Conservation (phyloP, 768 basidiomycete genomes). For the Cyclocybe aegerita region DNA sequence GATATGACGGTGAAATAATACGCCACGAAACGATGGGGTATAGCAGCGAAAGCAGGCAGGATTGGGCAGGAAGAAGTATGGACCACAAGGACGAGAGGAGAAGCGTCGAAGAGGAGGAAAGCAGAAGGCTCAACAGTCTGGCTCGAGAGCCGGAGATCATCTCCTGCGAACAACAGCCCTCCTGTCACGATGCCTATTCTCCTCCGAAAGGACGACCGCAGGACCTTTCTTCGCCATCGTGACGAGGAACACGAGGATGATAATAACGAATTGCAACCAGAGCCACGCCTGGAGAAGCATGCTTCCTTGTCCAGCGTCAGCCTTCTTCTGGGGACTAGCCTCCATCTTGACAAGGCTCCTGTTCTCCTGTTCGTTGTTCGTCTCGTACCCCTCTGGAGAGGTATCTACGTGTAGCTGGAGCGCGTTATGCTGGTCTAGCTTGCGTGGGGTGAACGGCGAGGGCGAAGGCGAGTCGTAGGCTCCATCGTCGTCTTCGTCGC, state of each 20-base stretch:
- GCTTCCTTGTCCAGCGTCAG: constrained; percentile 15
- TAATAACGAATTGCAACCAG: constrained; percentile 78
- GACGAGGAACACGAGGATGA: constrained; percentile 77
- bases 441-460: neutral
- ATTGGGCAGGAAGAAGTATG: no score
- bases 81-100: no score
- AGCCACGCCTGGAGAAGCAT: constrained; percentile 77
- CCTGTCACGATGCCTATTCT: constrained; percentile 2
- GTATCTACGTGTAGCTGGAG: constrained; percentile 1
- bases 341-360: constrained; percentile 6
- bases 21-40: no score
- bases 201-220: constrained; percentile 50
- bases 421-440: neutral
- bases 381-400: neutral
- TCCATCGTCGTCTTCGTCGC: neutral
- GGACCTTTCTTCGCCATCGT: constrained; percentile 80
- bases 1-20: no score
- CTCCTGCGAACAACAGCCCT: constrained; percentile 7
- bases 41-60: no score
- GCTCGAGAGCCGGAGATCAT: constrained; percentile 5
- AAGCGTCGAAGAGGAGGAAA: no score
- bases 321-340: neutral
- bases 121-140: neutral
- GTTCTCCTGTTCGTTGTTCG: neutral
- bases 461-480: neutral